These are phyloP conservation scores for Moricandia arvensis DNA, from an alignment of 345 rosid genomes.

Conservation along the genomic window DNA sequence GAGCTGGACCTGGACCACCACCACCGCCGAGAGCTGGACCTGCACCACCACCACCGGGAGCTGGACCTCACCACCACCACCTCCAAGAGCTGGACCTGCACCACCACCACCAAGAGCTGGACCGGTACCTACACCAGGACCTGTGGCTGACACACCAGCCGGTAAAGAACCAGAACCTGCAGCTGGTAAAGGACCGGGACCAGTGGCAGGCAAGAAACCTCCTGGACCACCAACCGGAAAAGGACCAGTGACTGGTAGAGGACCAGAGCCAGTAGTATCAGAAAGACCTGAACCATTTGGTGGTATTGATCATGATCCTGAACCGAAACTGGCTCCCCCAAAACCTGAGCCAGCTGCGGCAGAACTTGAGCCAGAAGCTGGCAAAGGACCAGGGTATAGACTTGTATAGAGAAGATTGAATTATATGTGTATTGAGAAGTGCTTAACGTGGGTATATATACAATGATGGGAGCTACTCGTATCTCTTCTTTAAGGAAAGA, in stretches of 20 bases:
- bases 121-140: conserved; percentile 17
- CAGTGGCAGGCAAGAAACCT: conserved; percentile 10
- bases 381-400: conserved; percentile 12
- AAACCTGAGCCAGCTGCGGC: conserved; percentile 12
- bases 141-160: conserved; percentile 4
- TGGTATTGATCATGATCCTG: conserved; percentile 25
- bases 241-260: conserved; percentile 21
- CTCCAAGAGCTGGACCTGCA: conserved; percentile 16
- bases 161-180: conserved; percentile 15
- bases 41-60: conserved; percentile 9
- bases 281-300: conserved; percentile 16
- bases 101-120: conserved; percentile 16
- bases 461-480: too few relatives aligned
- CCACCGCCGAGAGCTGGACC: conserved; percentile 21
- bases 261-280: conserved; percentile 16
- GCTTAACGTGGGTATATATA: too few relatives aligned
- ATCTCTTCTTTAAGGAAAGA: too few relatives aligned
- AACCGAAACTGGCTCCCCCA: conserved; percentile 9
- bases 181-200: conserved; percentile 16
- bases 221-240: conserved; percentile 27
- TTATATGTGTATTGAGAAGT: too few relatives aligned
- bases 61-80: conserved; percentile 6
- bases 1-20: too few relatives aligned
- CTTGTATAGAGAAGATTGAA: too few relatives aligned
- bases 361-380: conserved; percentile 16